Conservation (phyloP, 2,329 filamentous ascomycete species). For the Venturia aucupariae region DNA sequence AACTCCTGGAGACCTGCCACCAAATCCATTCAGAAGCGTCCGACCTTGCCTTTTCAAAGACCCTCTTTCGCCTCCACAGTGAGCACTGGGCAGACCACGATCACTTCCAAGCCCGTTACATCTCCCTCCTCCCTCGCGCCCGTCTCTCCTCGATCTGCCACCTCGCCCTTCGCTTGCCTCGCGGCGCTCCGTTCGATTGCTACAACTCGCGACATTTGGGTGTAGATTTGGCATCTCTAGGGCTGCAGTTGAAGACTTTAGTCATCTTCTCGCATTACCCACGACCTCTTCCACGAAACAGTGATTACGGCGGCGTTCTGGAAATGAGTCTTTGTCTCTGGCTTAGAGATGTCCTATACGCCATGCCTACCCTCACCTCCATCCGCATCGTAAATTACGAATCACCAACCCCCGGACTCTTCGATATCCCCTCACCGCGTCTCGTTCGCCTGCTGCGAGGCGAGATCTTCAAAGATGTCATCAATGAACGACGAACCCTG, state of each 20-base stretch:
- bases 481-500: neutral
- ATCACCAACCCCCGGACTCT: neutral
- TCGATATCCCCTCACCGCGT: conserved; percentile 9
- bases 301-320: conserved; percentile 5
- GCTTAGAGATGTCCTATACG: conserved; percentile 6
- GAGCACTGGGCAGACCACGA: conserved; percentile 12
- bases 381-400: conserved; percentile 12
- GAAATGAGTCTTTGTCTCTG: conserved; percentile 9
- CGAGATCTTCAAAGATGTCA: conserved; percentile 5
- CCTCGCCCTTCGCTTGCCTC: conserved; percentile 6
- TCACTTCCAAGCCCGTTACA: conserved; percentile 2
- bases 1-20: conserved; percentile 16
- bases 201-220: conserved; percentile 1
- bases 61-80: conserved; percentile 12
- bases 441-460: conserved; percentile 9
- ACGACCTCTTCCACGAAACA: conserved; percentile 1
- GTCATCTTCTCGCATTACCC: conserved; percentile 10
- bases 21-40: conserved; percentile 15
- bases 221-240: neutral
- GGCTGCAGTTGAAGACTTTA: conserved; percentile 5
- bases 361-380: conserved; percentile 1
- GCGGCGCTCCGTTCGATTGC: conserved; percentile 8
- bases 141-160: neutral
- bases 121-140: conserved; percentile 2
- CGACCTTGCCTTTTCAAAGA: conserved; percentile 15